Conservation (phyloP, 352 stramenopile species). For the Phytophthora sansomeana region DNA sequence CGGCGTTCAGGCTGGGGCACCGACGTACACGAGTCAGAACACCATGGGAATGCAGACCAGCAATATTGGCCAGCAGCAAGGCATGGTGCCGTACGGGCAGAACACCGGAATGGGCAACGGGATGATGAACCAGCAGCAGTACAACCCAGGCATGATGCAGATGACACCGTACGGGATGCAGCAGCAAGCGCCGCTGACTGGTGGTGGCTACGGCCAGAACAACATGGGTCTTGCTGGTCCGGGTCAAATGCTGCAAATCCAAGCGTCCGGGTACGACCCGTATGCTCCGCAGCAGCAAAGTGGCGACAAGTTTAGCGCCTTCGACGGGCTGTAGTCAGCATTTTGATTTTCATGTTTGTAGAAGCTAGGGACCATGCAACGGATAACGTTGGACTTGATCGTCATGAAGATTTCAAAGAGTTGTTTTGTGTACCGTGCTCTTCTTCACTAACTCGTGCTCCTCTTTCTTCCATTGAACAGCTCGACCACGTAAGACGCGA, state of each 20-base stretch:
- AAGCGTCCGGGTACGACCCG: conserved; percentile 60
- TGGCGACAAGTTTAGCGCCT: conserved; percentile 82
- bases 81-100: conserved; percentile 42
- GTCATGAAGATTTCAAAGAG: too few relatives aligned
- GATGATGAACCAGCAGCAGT: conserved; percentile 52
- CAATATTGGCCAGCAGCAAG: conserved; percentile 37
- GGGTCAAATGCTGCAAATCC: conserved; percentile 76
- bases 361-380: conserved; percentile 32
- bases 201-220: conserved; percentile 47
- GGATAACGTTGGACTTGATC: conserved; percentile 1
- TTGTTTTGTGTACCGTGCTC: too few relatives aligned
- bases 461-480: too few relatives aligned
- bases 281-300: conserved; percentile 62
- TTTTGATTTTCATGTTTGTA: conserved; percentile 42
- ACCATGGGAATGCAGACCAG: conserved; percentile 40
- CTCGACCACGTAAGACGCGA: background rate
- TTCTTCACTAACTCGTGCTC: too few relatives aligned
- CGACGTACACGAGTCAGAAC: conserved; percentile 54
- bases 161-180: conserved; percentile 82
- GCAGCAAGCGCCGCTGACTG: conserved; percentile 57
- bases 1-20: conserved; percentile 25
- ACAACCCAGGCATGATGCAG: conserved; percentile 75
- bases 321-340: conserved; percentile 68
- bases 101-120: conserved; percentile 42
- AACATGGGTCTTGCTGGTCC: conserved; percentile 60